These are phyloP conservation scores for Neofusicoccum sp. DNA, from an alignment of 2,329 filamentous ascomycete genomes.

Conservation along the genomic window DNA sequence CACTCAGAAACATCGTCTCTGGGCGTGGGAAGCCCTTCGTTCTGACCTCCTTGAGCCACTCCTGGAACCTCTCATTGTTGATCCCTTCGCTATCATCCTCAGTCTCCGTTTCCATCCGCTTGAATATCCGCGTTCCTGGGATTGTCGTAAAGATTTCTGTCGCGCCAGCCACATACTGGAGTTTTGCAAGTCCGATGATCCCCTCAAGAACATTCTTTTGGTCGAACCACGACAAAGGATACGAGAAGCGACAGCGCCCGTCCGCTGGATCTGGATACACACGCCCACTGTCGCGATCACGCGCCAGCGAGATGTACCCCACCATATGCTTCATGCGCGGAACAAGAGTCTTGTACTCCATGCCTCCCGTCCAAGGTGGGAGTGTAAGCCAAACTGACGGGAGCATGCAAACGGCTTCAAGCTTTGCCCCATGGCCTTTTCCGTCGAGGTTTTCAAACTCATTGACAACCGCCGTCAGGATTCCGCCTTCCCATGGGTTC, in stretches of 20 bases:
- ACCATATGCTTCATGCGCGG: constrained; percentile 68
- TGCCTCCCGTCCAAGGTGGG: constrained; percentile 64
- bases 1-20: constrained; percentile 60
- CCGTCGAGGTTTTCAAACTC: constrained; percentile 80
- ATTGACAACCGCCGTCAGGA: constrained; percentile 74
- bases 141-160: constrained; percentile 71
- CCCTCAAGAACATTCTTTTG: constrained; percentile 69
- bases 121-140: constrained; percentile 63
- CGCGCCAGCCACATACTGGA: constrained; percentile 76
- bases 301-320: constrained; percentile 69
- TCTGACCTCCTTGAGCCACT: constrained; percentile 58
- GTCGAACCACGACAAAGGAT: constrained; percentile 64
- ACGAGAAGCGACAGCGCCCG: constrained; percentile 61
- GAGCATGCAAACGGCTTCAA: constrained; percentile 75
- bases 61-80: constrained; percentile 59
- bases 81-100: constrained; percentile 43
- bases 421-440: constrained; percentile 75
- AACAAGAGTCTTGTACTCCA: constrained; percentile 70
- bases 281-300: constrained; percentile 72
- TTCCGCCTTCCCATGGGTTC: constrained; percentile 64
- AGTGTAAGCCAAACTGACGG: constrained; percentile 63
- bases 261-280: constrained; percentile 69
- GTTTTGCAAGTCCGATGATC: constrained; percentile 67
- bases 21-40: constrained; percentile 52
- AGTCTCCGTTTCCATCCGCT: constrained; percentile 15